These are phyloP conservation scores for Chloris gayana DNA, from an alignment of 176 grass and related monocot species.

Conservation along the genomic window DNA sequence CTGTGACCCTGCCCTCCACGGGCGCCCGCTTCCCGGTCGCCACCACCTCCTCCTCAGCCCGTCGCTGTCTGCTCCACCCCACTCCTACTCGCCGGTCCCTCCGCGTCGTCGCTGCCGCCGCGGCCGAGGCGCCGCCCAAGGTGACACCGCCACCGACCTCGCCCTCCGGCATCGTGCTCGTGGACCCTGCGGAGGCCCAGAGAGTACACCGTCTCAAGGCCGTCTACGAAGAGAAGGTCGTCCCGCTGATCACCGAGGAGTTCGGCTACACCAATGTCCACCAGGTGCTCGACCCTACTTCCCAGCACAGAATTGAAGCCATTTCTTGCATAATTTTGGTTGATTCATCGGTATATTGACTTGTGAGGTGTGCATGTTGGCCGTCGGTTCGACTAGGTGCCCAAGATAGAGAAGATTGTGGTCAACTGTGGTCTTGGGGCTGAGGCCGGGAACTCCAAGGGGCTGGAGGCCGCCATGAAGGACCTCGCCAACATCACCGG, in stretches of 20 bases:
- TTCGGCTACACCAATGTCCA: slow-evolving; percentile 86
- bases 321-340: not conserved
- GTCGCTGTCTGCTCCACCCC: slow-evolving; percentile 9
- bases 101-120: slow-evolving; percentile 47
- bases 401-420: slow-evolving; percentile 81
- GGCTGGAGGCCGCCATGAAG: slow-evolving; percentile 82
- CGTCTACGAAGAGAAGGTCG: slow-evolving; percentile 78
- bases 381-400: slow-evolving; percentile 51
- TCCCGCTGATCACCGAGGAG: slow-evolving; percentile 76
- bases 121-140: slow-evolving; percentile 51
- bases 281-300: slow-evolving; percentile 58
- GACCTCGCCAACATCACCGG: slow-evolving; percentile 72
- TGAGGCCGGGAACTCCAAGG: slow-evolving; percentile 80
- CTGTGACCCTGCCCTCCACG: slow-evolving; percentile 53
- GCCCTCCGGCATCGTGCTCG: slow-evolving; percentile 66
- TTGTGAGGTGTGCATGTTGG: not conserved
- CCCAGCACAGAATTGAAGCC: not conserved
- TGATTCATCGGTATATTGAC: not conserved
- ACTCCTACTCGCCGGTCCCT: slow-evolving; percentile 13
- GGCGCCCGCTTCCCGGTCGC: slow-evolving; percentile 27
- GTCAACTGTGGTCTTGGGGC: slow-evolving; percentile 91
- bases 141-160: slow-evolving; percentile 39
- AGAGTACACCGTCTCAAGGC: slow-evolving; percentile 67
- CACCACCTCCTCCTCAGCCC: slow-evolving; percentile 17
- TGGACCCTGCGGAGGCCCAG: slow-evolving; percentile 68